Evolutionary conservation across 768 basidiomycete species (phyloP).

Genomic region (Clitopilus passeckerianus): DNA sequence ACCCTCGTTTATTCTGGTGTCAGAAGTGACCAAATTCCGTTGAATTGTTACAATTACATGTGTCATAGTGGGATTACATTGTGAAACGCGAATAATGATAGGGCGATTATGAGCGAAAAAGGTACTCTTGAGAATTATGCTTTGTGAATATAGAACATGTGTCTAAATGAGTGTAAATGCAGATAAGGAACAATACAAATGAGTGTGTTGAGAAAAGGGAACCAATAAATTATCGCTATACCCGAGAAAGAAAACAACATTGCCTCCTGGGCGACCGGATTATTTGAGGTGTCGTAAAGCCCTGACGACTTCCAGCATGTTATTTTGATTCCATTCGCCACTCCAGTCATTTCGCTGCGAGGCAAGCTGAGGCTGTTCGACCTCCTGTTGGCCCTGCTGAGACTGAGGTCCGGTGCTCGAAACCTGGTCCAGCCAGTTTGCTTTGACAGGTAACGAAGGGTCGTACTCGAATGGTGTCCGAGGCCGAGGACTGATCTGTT

Average conservation of each 20-base stretch:
- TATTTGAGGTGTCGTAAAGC: slow-evolving; percentile 20
- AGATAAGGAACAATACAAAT: not conserved
- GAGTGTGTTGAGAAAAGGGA: not conserved
- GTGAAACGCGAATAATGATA: not conserved
- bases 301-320: slow-evolving; percentile 21
- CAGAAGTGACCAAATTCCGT: not conserved
- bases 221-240: not conserved
- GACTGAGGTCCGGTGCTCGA: not conserved
- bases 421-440: slow-evolving; percentile 7
- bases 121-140: not conserved
- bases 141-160: not conserved
- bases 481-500: not conserved
- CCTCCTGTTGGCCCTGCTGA: not conserved
- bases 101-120: not conserved
- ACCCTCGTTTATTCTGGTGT: not conserved
- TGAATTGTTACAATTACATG: not conserved
- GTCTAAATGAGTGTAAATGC: not conserved
- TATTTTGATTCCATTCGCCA: slow-evolving; percentile 23
- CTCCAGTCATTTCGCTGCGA: slow-evolving; percentile 16
- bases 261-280: slow-evolving; percentile 3
- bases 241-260: not conserved
- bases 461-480: not conserved
- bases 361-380: slow-evolving; percentile 1
- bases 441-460: slow-evolving; percentile 5
- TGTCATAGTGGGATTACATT: not conserved